Conservation (phyloP, 345 rosid species). For the Eucalyptus urophylla region DNA sequence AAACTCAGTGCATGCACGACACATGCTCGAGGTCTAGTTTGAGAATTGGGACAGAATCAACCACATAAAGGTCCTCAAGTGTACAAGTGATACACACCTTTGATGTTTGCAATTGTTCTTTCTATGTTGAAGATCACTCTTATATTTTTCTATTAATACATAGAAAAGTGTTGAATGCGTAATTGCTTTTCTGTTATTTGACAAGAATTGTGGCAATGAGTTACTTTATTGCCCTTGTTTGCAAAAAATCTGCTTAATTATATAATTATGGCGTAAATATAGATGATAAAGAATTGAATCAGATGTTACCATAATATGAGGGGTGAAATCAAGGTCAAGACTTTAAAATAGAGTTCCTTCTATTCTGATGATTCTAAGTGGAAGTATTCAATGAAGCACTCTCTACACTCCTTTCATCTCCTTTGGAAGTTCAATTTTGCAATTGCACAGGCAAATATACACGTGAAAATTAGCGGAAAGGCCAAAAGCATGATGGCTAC, state of each 20-base stretch:
- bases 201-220: background rate
- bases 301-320: background rate
- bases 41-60: no score
- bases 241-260: background rate
- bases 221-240: background rate
- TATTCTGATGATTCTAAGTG: background rate
- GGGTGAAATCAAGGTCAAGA: background rate
- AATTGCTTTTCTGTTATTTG: background rate
- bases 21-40: no score
- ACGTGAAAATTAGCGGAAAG: conserved; percentile 15
- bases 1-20: no score
- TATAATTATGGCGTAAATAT: background rate
- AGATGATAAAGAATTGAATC: no score
- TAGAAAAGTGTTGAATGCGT: background rate
- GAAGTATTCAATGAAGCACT: background rate
- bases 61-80: no score
- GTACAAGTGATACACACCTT: background rate
- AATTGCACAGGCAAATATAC: conserved; percentile 5
- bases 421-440: conserved; percentile 31
- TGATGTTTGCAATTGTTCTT: background rate
- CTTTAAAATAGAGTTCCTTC: background rate
- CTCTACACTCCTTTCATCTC: background rate
- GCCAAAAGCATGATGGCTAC: conserved; percentile 4
- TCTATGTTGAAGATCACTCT: background rate
- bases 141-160: background rate